Percentiles rank a stretch among this genome's conserved stretches.
These are phyloP conservation scores for Pulveroboletus ravenelii DNA, from an alignment of 768 basidiomycete species.

Conservation along the genomic window DNA sequence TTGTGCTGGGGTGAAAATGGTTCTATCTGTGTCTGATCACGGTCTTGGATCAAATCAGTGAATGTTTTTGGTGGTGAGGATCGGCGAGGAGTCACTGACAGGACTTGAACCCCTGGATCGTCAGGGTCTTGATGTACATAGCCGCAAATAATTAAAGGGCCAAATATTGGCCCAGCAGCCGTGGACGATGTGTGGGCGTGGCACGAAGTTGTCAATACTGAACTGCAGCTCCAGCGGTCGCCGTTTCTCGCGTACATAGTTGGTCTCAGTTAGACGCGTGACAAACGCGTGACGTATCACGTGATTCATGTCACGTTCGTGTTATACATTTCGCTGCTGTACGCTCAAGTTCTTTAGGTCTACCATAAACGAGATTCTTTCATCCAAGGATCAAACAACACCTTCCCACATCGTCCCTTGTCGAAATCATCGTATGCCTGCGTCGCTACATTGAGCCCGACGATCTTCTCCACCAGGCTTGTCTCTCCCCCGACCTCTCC, in stretches of 20 bases:
- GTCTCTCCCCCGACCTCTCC: constrained; percentile 59
- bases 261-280: constrained; percentile 1
- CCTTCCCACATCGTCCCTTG: constrained; percentile 68
- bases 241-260: too few species aligned
- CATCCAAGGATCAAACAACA: constrained; percentile 73
- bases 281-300: constrained; percentile 21
- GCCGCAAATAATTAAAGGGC: background rate
- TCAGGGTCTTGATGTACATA: constrained; percentile 87
- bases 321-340: too few species aligned
- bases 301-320: constrained; percentile 17
- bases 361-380: constrained; percentile 10
- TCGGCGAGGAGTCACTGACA: constrained; percentile 43
- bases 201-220: too few species aligned
- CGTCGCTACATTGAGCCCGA: constrained; percentile 51
- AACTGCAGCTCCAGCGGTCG: too few species aligned
- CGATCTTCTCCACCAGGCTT: constrained; percentile 66
- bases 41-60: constrained; percentile 42
- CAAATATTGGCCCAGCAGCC: background rate
- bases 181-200: background rate
- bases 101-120: constrained; percentile 97
- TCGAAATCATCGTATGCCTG: constrained; percentile 65
- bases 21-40: constrained; percentile 88
- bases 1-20: constrained; percentile 93
- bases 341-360: too few species aligned
- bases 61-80: background rate